Evolutionary conservation across 108 stramenopile species (phyloP), one percentile per base, ranked within the genome.

Genomic region (Asterionellopsis glacialis): DNA sequence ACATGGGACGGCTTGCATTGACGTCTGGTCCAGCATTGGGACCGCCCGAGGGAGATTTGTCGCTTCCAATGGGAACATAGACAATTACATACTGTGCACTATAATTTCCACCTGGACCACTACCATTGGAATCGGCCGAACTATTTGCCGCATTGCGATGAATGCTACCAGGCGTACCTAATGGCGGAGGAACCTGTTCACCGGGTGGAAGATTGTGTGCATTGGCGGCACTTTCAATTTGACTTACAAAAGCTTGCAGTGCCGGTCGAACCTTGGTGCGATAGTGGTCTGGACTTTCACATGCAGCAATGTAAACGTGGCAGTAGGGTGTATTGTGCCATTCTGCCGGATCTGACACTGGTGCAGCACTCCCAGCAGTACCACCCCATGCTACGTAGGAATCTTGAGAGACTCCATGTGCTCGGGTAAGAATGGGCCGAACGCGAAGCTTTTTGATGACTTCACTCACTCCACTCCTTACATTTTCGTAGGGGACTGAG

Each of bases 321-420:
- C 87, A 87, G 54, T 82, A 83, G 5, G 90, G 87, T 0, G 73
- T 72, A 12, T 69, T 77, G 69, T 92, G 87, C 90, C 90, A 91
- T 59, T 82, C 73, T 27, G 71, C 57, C 0, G 85, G 76, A 54
- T 85, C 82, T 9, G 45, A 51, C 1, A 58, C 57, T 19, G 74
- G 72, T 55, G 61, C 62, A 14, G 65, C 45, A 4, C 69, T 50
- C 40, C 51, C 65, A 11, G 67, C 60, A 19, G 65, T 72, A 12
- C 60, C 70, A 22, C 63, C 70, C 74, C 70, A 72, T 13, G 70
- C 41, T 1, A 55, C 65, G 43, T 63, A 62, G 23, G 52, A 62
- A 33, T 18, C 33, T 47, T 23, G 25, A 39, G 51, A n/a, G 16
- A 28, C 19, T 45, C 43, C 65, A 28, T 52, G 68, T 15, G 53